Evolutionary conservation across 768 basidiomycete genomes (phyloP).

Genomic region (Russula abietina): DNA sequence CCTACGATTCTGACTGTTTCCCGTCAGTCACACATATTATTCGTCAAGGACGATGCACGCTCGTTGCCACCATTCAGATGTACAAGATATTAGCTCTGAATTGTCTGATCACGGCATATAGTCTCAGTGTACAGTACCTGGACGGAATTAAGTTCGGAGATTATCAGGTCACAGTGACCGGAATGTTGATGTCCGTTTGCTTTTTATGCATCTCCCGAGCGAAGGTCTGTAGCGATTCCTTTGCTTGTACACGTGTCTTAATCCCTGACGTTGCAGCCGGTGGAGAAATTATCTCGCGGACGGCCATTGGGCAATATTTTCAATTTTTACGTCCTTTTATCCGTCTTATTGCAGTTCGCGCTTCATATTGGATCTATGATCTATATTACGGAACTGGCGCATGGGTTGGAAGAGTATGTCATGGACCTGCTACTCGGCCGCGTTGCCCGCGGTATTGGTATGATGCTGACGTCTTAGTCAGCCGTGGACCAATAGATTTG

Average conservation of each 20-base stretch:
- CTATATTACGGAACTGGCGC: slow-evolving; percentile 87
- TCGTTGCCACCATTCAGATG: slow-evolving; percentile 99
- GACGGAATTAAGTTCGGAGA: slow-evolving; percentile 99
- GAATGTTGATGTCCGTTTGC: slow-evolving; percentile 96
- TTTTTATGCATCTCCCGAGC: slow-evolving; percentile 98
- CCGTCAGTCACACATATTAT: slow-evolving; percentile 88
- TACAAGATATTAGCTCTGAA: slow-evolving; percentile 98
- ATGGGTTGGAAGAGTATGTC: slow-evolving; percentile 68
- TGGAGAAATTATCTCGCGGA: slow-evolving; percentile 90
- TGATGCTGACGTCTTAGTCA: slow-evolving; percentile 31
- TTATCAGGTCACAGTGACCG: slow-evolving; percentile 95
- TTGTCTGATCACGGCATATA: slow-evolving; percentile 98
- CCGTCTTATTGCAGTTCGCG: slow-evolving; percentile 88
- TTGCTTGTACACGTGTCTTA: not conserved
- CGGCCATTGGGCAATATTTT: slow-evolving; percentile 94
- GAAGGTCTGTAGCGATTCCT: slow-evolving; percentile 52
- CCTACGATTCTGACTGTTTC: not conserved
- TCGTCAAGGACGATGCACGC: slow-evolving; percentile 95
- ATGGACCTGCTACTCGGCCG: not conserved
- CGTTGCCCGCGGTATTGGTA: not conserved
- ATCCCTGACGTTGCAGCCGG: slow-evolving; percentile 52
- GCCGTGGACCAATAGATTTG: slow-evolving; percentile 74
- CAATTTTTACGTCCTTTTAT: slow-evolving; percentile 90
- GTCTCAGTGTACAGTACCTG: slow-evolving; percentile 92
- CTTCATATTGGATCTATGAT: slow-evolving; percentile 86